Conservation (phyloP, 2,329 filamentous ascomycete genomes). For the Coniochaeta pulveracea region DNA sequence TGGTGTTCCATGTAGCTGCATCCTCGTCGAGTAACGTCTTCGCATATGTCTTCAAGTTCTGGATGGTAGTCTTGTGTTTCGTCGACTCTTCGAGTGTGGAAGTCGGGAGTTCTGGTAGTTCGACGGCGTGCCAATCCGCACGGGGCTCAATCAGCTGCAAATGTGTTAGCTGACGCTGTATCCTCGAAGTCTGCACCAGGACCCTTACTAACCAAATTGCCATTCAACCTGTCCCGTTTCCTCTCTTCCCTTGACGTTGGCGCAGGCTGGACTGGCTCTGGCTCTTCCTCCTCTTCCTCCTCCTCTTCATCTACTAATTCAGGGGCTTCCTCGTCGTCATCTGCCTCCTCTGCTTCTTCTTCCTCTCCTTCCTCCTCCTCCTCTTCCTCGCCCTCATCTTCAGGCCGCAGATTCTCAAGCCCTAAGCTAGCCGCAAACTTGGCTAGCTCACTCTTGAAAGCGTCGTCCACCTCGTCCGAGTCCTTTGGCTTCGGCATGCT, state of each 20-base stretch:
- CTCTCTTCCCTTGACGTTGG: conserved; percentile 11
- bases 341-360: conserved; percentile 16
- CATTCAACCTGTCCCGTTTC: conserved; percentile 15
- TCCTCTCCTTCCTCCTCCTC: conserved; percentile 24
- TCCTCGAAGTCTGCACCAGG: conserved; percentile 7
- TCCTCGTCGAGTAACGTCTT: conserved; percentile 67
- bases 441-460: conserved; percentile 35
- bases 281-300: conserved; percentile 17
- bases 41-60: conserved; percentile 56
- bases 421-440: conserved; percentile 39
- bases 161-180: conserved; percentile 4
- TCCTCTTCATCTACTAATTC: conserved; percentile 21
- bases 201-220: conserved; percentile 30
- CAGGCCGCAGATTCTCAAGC: conserved; percentile 29
- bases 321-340: conserved; percentile 14
- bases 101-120: too few species aligned
- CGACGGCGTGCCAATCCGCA: conserved; percentile 43
- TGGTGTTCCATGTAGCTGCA: conserved; percentile 60
- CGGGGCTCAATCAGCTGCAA: conserved; percentile 43
- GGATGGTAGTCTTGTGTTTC: conserved; percentile 30
- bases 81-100: conserved; percentile 32
- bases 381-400: conserved; percentile 25
- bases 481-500: conserved; percentile 13
- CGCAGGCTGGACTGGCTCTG: conserved; percentile 10
- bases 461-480: conserved; percentile 14